Percentiles rank a stretch among this genome's conserved stretches.
These are phyloP conservation scores for Capsella rubella DNA, from an alignment of 441 rosid species.

Conservation along the genomic window DNA sequence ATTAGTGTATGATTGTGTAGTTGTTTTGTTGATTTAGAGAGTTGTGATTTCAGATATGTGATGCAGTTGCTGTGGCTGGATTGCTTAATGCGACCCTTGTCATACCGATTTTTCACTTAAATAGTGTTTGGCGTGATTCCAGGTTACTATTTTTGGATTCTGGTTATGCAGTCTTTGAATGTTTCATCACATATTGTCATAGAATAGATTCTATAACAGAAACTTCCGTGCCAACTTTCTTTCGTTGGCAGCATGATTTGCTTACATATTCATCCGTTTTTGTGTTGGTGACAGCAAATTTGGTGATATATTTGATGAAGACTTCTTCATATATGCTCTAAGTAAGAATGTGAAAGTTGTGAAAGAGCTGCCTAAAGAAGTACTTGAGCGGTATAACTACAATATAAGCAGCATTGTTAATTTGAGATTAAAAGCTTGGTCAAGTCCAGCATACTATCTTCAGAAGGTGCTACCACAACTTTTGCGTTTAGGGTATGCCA, in stretches of 20 bases:
- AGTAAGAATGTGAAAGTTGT: slow-evolving; percentile 78
- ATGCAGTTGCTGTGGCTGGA: slow-evolving; percentile 97
- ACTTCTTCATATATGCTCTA: slow-evolving; percentile 78
- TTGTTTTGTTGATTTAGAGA: slow-evolving; percentile 31
- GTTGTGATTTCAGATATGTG: slow-evolving; percentile 70
- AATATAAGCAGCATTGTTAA: slow-evolving; percentile 92
- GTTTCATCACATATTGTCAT: slow-evolving; percentile 6
- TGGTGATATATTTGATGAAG: slow-evolving; percentile 94
- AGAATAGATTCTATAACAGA: not conserved
- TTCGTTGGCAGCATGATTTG: not conserved
- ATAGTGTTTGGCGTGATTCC: slow-evolving; percentile 98
- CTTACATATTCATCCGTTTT: not conserved
- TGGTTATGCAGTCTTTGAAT: not conserved
- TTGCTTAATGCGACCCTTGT: slow-evolving; percentile 92
- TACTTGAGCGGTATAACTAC: slow-evolving; percentile 80
- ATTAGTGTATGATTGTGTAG: not conserved
- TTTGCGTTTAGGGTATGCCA: slow-evolving; percentile 66
- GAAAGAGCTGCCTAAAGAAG: slow-evolving; percentile 79
- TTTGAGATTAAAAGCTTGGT: slow-evolving; percentile 94
- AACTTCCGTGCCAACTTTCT: not conserved
- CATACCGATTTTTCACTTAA: slow-evolving; percentile 89
- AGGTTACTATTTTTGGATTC: slow-evolving; percentile 61
- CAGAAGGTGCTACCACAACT: slow-evolving; percentile 94
- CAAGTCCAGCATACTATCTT: slow-evolving; percentile 83
- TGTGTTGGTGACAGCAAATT: slow-evolving; percentile 68